Conservation (phyloP, 768 basidiomycete genomes). For the Phaffia tasmanica region DNA sequence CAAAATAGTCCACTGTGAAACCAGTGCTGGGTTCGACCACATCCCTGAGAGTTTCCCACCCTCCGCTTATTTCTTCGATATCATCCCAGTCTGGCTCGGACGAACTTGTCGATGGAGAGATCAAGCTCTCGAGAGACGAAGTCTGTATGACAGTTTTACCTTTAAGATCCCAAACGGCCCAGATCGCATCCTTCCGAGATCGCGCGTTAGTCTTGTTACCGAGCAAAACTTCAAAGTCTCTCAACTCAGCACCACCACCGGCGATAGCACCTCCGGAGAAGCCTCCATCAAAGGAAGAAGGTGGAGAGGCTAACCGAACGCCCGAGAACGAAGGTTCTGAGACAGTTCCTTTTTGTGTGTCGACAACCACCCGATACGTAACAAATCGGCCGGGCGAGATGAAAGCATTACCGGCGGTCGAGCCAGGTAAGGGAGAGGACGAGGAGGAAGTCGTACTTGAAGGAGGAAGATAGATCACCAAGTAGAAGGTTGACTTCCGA, state of each 20-base stretch:
- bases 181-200: constrained; percentile 40
- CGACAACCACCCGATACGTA: no score
- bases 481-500: no score
- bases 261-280: no score
- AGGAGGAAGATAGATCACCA: no score
- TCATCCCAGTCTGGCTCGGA: constrained; percentile 2
- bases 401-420: no score
- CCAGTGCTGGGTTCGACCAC: constrained; percentile 4
- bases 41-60: neutral
- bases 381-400: no score
- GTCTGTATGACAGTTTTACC: constrained; percentile 61
- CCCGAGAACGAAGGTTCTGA: no score
- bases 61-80: neutral
- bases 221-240: constrained; percentile 16
- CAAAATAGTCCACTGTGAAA: constrained; percentile 68
- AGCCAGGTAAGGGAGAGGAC: no score
- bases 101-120: constrained; percentile 1
- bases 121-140: constrained; percentile 41
- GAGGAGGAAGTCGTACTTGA: no score
- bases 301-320: no score
- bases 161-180: constrained; percentile 69
- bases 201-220: neutral
- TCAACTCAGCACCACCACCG: constrained; percentile 1
- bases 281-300: no score
- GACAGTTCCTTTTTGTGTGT: no score